Percentiles rank a stretch among this genome's conserved stretches.
Conservation (phyloP, 2,329 filamentous ascomycete species). For the Scytalidium sp. region DNA sequence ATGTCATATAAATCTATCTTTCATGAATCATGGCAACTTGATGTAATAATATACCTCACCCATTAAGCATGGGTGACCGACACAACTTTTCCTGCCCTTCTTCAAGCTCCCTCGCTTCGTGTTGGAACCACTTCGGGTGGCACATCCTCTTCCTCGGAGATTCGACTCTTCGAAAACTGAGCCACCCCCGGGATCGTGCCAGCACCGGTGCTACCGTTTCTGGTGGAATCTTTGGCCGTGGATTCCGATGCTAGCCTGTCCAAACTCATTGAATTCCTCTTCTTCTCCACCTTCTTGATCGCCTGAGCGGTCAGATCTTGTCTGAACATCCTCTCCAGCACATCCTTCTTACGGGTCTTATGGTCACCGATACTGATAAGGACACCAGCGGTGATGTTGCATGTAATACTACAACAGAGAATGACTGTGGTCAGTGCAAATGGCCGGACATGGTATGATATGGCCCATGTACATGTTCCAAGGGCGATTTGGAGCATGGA, state of each 20-base stretch:
- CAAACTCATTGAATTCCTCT: constrained; percentile 6
- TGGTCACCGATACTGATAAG: constrained; percentile 75
- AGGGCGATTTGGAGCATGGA: constrained; percentile 77
- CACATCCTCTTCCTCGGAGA: no score
- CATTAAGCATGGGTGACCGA: no score
- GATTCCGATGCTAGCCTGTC: not conserved
- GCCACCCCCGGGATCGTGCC: no score
- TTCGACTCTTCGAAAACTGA: no score
- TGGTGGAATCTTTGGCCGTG: no score
- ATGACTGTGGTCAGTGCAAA: constrained; percentile 76
- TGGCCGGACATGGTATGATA: constrained; percentile 65
- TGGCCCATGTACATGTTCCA: constrained; percentile 75
- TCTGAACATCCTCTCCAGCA: constrained; percentile 71
- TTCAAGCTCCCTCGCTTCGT: no score
- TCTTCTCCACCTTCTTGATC: constrained; percentile 41
- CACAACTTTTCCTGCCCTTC: no score
- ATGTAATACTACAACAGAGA: constrained; percentile 72
- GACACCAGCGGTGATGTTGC: constrained; percentile 73
- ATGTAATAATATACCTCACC: no score
- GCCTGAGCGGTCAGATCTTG: constrained; percentile 70
- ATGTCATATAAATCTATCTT: no score
- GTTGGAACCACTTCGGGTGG: no score
- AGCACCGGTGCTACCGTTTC: no score
- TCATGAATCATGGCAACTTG: no score
- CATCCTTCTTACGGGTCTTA: constrained; percentile 78